Evolutionary conservation across 2,329 filamentous ascomycete species (phyloP).

Genomic region (Pestalotiopsis sp.): DNA sequence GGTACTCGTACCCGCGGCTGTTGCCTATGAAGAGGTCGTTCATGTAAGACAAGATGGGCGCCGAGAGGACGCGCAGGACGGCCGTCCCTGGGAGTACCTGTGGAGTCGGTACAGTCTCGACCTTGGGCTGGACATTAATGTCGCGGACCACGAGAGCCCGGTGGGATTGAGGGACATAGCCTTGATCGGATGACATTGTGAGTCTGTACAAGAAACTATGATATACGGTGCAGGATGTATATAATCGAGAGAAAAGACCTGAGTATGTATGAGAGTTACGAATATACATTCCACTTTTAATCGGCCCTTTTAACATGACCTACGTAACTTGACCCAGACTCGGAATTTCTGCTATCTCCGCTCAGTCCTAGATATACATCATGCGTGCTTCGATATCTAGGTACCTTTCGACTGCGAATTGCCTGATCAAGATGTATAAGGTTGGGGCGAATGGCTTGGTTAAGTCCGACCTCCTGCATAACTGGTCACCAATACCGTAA

Average conservation of each 20-base stretch:
- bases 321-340: not conserved
- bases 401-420: not conserved
- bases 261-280: not conserved
- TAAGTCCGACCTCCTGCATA: not conserved
- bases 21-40: conserved; percentile 17
- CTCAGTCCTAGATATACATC: not conserved
- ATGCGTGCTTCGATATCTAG: not conserved
- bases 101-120: not conserved
- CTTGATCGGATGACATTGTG: not conserved
- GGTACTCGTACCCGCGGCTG: conserved; percentile 13
- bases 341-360: not conserved
- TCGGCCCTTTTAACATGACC: not conserved
- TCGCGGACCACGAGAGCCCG: conserved; percentile 1
- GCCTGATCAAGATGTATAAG: not conserved
- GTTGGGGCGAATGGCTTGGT: not conserved
- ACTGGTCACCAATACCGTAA: not conserved
- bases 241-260: too few species aligned
- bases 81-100: not conserved
- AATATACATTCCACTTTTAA: not conserved
- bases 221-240: too few species aligned
- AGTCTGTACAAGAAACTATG: not conserved
- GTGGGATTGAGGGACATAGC: not conserved
- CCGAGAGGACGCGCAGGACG: not conserved
- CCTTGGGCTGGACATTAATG: not conserved
- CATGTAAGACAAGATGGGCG: conserved; percentile 9